Conservation (phyloP, 805 yeast species). For the Candida parachauliodes region DNA sequence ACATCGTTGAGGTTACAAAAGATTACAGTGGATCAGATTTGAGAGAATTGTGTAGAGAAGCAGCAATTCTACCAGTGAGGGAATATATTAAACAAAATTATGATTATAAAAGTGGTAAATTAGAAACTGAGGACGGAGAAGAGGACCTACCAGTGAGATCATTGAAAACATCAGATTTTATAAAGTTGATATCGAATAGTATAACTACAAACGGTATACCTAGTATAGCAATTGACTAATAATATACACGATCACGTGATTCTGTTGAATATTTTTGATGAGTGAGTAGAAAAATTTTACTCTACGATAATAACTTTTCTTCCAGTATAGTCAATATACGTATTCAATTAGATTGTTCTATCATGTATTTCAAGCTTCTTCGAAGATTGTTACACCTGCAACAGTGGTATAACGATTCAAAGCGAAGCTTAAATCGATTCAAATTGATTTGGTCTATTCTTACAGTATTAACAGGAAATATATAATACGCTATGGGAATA, state of each 20-base stretch:
- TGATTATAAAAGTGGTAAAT: slow-evolving; percentile 43
- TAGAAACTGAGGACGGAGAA: slow-evolving; percentile 18
- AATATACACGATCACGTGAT: not conserved
- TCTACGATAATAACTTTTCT: not conserved
- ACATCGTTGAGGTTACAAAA: slow-evolving; percentile 58
- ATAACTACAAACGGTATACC: slow-evolving; percentile 12
- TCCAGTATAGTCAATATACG: not conserved
- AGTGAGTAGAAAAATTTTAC: not conserved
- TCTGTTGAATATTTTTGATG: too few relatives aligned
- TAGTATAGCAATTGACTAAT: slow-evolving; percentile 6
- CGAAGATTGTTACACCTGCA: slow-evolving; percentile 44
- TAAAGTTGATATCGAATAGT: slow-evolving; percentile 29
- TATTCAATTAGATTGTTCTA: too few relatives aligned
- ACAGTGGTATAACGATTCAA: slow-evolving; percentile 45
- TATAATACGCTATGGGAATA: slow-evolving; percentile 21
- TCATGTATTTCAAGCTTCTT: too few relatives aligned
- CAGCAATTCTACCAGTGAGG: slow-evolving; percentile 84
- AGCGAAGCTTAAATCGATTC: slow-evolving; percentile 40
- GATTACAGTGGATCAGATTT: slow-evolving; percentile 85
- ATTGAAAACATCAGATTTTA: slow-evolving; percentile 60
- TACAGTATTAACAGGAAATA: slow-evolving; percentile 9
- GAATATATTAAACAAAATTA: slow-evolving; percentile 70
- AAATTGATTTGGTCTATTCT: slow-evolving; percentile 15
- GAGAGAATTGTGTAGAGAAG: slow-evolving; percentile 88
- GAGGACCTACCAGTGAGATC: slow-evolving; percentile 53